phyloP scores from a whole-genome alignment of 1,284 basidiomycete species.

The Rhodotorula sp. region DNA sequence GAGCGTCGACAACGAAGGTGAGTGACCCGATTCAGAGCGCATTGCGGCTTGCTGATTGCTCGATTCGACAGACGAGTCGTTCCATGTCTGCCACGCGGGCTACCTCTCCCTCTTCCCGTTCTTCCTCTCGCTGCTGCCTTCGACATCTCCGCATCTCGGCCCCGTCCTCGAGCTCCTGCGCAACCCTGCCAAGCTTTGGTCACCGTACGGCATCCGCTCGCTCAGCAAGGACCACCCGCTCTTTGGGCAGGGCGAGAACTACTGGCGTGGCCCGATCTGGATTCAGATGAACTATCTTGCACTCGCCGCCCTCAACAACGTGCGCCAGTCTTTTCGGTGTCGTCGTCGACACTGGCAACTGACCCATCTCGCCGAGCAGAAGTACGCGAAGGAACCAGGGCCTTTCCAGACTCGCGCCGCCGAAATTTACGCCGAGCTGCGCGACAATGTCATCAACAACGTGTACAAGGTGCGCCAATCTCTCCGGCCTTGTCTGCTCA shows the following conservation, averaged over 20 bases:
- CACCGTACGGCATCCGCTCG: constrained; percentile 81
- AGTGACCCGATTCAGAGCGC: constrained; percentile 29
- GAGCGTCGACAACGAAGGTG: constrained; percentile 78
- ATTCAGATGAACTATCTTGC: constrained; percentile 93
- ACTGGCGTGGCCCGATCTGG: constrained; percentile 96
- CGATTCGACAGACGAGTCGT: constrained; percentile 71
- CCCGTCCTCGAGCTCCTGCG: constrained; percentile 74
- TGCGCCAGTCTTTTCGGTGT: constrained; percentile 46
- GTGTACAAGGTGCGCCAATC: constrained; percentile 67
- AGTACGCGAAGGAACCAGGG: constrained; percentile 74
- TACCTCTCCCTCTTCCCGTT: constrained; percentile 93
- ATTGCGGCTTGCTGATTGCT: neutral
- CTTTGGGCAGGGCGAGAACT: constrained; percentile 88
- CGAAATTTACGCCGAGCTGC: constrained; percentile 74
- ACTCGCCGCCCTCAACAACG: constrained; percentile 73
- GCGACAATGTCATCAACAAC: constrained; percentile 80
- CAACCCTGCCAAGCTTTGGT: constrained; percentile 85
- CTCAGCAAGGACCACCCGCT: constrained; percentile 78
- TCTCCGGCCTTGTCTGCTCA: neutral
- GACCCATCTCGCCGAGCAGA: constrained; percentile 55
- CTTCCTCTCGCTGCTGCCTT: constrained; percentile 72
- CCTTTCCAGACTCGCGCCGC: constrained; percentile 73
- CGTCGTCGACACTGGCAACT: neutral
- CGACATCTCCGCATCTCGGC: constrained; percentile 74
- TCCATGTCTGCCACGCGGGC: constrained; percentile 84